Evolutionary conservation across 2,329 filamentous ascomycete genomes (phyloP).

Genomic region (Colletotrichum lini): DNA sequence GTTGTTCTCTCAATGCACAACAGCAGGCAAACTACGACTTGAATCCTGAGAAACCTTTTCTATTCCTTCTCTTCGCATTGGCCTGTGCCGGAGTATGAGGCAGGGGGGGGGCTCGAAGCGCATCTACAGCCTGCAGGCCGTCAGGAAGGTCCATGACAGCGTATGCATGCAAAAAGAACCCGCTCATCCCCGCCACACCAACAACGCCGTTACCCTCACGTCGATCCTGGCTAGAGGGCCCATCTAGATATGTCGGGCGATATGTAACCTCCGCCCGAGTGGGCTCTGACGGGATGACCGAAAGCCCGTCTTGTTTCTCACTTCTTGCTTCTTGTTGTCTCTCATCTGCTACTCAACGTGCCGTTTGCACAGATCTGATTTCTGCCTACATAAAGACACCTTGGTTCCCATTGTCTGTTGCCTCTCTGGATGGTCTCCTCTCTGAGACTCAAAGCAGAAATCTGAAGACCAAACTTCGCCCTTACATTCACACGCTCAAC

Average conservation of each 20-base stretch:
- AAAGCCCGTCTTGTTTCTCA: neutral
- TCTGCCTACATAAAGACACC: neutral
- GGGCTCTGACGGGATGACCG: neutral
- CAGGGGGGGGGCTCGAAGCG: neutral
- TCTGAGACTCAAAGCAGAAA: too few relatives aligned
- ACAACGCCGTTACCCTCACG: neutral
- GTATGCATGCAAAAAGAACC: neutral
- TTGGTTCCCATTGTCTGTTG: neutral
- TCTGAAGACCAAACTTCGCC: neutral
- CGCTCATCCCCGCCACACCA: constrained; percentile 1
- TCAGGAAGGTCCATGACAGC: neutral
- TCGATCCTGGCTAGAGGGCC: neutral
- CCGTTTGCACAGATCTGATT: too few relatives aligned
- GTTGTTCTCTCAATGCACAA: too few relatives aligned
- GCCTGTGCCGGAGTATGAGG: neutral
- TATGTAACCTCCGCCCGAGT: constrained; percentile 1
- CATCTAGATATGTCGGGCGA: neutral
- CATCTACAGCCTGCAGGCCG: neutral
- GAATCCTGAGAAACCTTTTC: too few relatives aligned
- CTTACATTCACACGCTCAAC: too few relatives aligned
- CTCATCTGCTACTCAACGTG: too few relatives aligned
- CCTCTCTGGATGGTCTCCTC: too few relatives aligned
- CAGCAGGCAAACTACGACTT: too few relatives aligned
- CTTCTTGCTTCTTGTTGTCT: neutral
- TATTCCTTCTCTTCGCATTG: neutral